phyloP scores from a whole-genome alignment of 495 filamentous ascomycete genomes.

The Aspergillus sclerotiicarbonarius region DNA sequence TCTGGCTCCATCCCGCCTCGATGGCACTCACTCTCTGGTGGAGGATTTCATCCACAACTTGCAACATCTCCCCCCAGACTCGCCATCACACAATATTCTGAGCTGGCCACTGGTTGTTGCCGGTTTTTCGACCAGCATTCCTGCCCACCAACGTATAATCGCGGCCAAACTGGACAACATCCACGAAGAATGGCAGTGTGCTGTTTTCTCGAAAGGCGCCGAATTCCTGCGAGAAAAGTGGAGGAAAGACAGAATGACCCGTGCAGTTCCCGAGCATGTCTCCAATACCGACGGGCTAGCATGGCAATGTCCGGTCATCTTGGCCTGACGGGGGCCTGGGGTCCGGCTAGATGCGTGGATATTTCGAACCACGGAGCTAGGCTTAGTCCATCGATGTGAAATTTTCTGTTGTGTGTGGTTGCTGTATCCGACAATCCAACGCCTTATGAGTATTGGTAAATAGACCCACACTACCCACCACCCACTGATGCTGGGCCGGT shows the following conservation, averaged over 20 bases:
- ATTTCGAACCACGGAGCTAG: too few relatives aligned
- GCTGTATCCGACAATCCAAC: too few relatives aligned
- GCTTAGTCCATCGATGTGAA: too few relatives aligned
- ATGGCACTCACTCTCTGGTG: conserved; percentile 2
- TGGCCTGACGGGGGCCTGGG: background rate
- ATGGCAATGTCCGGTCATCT: conserved; percentile 4
- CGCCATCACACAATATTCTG: conserved; percentile 15
- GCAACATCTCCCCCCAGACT: conserved; percentile 8
- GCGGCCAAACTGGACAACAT: conserved; percentile 6
- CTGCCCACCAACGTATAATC: conserved; percentile 15
- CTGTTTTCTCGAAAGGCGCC: conserved; percentile 4
- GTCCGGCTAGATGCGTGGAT: too few relatives aligned
- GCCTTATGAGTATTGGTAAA: too few relatives aligned
- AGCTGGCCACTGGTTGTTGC: conserved; percentile 23
- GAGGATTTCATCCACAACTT: conserved; percentile 11
- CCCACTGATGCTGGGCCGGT: too few relatives aligned
- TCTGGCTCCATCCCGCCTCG: background rate
- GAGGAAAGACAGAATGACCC: background rate
- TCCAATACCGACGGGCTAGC: background rate
- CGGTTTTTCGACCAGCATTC: conserved; percentile 11
- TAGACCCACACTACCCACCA: background rate
- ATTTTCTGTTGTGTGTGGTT: too few relatives aligned
- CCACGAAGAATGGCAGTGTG: conserved; percentile 3
- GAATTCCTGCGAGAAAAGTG: conserved; percentile 5
- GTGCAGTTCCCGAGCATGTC: background rate